Conservation (phyloP, 2,329 filamentous ascomycete genomes). For the Colletotrichum sp. region DNA sequence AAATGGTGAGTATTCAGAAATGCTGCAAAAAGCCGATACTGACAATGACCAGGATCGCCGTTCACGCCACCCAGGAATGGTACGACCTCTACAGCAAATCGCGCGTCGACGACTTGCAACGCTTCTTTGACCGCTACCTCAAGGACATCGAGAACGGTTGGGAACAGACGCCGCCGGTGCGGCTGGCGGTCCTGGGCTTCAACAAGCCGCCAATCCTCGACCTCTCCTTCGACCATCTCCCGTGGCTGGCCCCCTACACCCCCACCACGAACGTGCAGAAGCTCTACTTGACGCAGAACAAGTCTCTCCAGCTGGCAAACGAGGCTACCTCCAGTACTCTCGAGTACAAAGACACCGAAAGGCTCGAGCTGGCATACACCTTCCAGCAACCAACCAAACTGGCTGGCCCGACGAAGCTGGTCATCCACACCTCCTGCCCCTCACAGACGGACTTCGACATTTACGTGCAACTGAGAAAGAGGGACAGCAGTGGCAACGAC, state of each 20-base stretch:
- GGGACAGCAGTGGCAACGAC: neutral
- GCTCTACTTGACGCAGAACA: neutral
- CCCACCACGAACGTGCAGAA: neutral
- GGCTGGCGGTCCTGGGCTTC: neutral
- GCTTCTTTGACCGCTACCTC: conserved; percentile 24
- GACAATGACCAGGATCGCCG: neutral
- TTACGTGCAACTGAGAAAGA: neutral
- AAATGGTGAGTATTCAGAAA: neutral
- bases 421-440: neutral
- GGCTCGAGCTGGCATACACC: neutral
- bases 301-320: neutral
- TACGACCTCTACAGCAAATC: conserved; percentile 28
- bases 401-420: neutral
- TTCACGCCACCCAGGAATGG: conserved; percentile 33
- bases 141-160: conserved; percentile 16
- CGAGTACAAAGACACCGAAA: neutral
- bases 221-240: neutral
- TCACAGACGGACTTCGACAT: neutral
- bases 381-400: neutral
- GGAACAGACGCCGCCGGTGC: conserved; percentile 20
- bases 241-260: neutral
- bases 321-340: neutral
- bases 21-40: neutral
- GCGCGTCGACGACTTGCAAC: conserved; percentile 25
- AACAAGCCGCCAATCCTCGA: neutral